Conservation (phyloP, 2,329 filamentous ascomycete species). For the Talaromyces sp. region DNA sequence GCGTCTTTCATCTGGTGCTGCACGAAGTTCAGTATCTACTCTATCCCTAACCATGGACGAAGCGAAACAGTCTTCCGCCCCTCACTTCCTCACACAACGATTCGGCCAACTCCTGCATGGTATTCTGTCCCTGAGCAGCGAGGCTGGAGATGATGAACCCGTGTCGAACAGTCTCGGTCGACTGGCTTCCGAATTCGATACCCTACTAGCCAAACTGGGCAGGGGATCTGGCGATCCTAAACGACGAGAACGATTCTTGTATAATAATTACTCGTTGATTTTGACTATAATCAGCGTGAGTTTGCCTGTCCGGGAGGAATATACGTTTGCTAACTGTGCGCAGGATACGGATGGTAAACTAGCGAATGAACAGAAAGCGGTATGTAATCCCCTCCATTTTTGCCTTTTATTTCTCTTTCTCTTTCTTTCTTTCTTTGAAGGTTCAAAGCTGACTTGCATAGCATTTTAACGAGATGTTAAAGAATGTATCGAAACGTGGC, state of each 20-base stretch:
- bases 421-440: too few relatives aligned
- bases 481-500: constrained; percentile 28
- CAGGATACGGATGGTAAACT: constrained; percentile 44
- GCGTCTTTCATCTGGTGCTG: constrained; percentile 44
- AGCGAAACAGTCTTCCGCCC: constrained; percentile 52
- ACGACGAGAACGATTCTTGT: constrained; percentile 81
- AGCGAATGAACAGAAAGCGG: constrained; percentile 63
- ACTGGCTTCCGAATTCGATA: constrained; percentile 74
- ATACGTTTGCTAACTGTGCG: constrained; percentile 10
- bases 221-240: constrained; percentile 70
- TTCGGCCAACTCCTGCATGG: constrained; percentile 90
- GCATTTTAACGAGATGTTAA: constrained; percentile 38
- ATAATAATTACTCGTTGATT: constrained; percentile 95
- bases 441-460: constrained; percentile 20
- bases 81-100: constrained; percentile 88
- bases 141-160: constrained; percentile 90
- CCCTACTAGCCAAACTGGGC: constrained; percentile 72
- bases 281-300: constrained; percentile 76
- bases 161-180: constrained; percentile 74
- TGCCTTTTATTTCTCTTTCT: too few relatives aligned
- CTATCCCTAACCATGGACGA: constrained; percentile 49
- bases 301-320: constrained; percentile 1
- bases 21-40: constrained; percentile 48
- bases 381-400: too few relatives aligned
- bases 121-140: constrained; percentile 75